Evolutionary conservation across 163 green algal species (phyloP), one percentile per base, ranked within the genome.

Genomic region (Picocystis sp.): DNA sequence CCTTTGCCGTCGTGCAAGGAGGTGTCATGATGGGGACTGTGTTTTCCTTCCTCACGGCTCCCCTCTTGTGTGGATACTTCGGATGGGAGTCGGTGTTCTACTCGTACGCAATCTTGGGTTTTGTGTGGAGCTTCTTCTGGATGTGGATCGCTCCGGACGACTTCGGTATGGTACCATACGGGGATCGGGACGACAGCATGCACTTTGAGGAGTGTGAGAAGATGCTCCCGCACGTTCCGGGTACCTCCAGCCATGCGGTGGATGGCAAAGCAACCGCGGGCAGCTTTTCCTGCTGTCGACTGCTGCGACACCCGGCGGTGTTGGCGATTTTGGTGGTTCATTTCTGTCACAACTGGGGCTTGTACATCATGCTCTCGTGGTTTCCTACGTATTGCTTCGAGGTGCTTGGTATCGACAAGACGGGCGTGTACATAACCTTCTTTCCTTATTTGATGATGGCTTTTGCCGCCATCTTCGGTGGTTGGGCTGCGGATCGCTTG

Each of bases 301-400:
- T 54, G 3, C 25, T 54, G n/a, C n/a, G 6, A 1, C 47, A 54
- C 13, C 34, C 47, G 47, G 25, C 47, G 0, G 25, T 54, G n/a
- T 38, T 33, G 19, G 47, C 47, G 3, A 21, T 54, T 13, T 45
- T 35, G n/a, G 35, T 45, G 9, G 38, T 54, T 35, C 47, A 54
- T 35, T 54, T 54, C 47, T 54, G 47, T 35, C 34, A 54, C 6
- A 54, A 54, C 47, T 54, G 47, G 47, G 47, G 25, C 10, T 8
- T 54, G 25, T 54, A 54, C 47, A 54, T 35, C 25, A 54, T 54
- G 25, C 19, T 54, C 25, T 54, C 47, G 15, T 54, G 47, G 47
- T 35, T 54, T 33, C 47, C 47, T 8, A 54, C 47, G 3, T 54
- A 45, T 35, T 54, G 38, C 47, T 45, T 38, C 12, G 47, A 54